These are phyloP conservation scores for Gilbertella persicaria DNA, from an alignment of 371 early-diverging fungal genomes.

Conservation along the genomic window DNA sequence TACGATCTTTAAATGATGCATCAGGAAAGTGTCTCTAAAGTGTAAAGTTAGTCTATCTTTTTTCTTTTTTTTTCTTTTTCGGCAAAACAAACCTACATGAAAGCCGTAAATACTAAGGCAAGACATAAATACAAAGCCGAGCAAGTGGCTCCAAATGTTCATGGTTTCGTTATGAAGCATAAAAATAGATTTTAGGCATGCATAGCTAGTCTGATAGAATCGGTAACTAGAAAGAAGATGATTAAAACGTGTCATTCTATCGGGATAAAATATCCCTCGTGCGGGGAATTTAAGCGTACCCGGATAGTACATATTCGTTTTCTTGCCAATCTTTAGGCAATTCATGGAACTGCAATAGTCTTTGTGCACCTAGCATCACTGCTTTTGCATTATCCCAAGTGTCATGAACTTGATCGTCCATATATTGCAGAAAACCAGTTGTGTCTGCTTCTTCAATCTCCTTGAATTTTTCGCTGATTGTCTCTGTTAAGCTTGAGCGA, in stretches of 20 bases:
- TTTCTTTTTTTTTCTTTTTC: not conserved
- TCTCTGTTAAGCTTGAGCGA: slow-evolving; percentile 1
- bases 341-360: slow-evolving; percentile 58
- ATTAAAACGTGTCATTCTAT: not conserved
- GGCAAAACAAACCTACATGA: slow-evolving; percentile 29
- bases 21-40: slow-evolving; percentile 51
- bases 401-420: slow-evolving; percentile 45
- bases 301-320: slow-evolving; percentile 59
- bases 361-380: slow-evolving; percentile 53
- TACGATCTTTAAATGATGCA: slow-evolving; percentile 53
- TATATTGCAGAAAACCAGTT: slow-evolving; percentile 35
- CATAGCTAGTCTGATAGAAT: slow-evolving; percentile 43
- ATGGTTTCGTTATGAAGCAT: slow-evolving; percentile 71
- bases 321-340: slow-evolving; percentile 65
- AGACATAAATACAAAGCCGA: slow-evolving; percentile 62
- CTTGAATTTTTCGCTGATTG: slow-evolving; percentile 23
- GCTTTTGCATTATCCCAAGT: slow-evolving; percentile 55
- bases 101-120: slow-evolving; percentile 57
- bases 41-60: not conserved
- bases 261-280: slow-evolving; percentile 2
- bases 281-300: slow-evolving; percentile 22
- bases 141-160: slow-evolving; percentile 73
- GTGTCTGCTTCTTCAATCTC: slow-evolving; percentile 36
- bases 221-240: slow-evolving; percentile 18
- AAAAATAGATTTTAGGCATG: slow-evolving; percentile 65